Percentiles rank a stretch among this genome's conserved stretches.
These are phyloP conservation scores for Talaromyces sp. DNA, from an alignment of 2,329 filamentous ascomycete genomes.

Conservation along the genomic window DNA sequence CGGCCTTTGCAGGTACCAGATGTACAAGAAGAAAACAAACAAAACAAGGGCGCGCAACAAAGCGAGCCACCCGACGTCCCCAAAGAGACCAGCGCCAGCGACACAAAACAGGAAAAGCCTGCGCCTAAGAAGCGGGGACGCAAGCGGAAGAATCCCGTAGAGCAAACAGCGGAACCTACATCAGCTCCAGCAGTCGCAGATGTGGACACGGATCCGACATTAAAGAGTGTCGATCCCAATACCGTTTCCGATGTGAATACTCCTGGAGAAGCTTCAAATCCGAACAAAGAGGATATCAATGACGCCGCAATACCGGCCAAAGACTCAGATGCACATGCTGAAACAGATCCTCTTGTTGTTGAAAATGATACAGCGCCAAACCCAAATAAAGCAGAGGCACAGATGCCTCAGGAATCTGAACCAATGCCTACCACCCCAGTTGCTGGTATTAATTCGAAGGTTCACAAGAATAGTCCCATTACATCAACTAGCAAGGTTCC, in stretches of 20 bases:
- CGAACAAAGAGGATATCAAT: neutral
- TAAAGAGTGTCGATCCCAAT: neutral
- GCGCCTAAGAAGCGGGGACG: conserved; percentile 48
- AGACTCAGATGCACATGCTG: neutral
- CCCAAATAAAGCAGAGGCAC: neutral
- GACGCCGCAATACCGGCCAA: neutral
- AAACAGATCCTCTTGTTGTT: neutral
- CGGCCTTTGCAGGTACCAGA: conserved; percentile 15
- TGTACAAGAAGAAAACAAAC: neutral
- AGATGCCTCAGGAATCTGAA: neutral
- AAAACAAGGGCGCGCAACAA: neutral
- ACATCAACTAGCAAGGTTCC: conserved; percentile 42
- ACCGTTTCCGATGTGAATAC: neutral
- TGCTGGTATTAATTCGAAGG: conserved; percentile 22
- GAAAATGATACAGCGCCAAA: neutral
- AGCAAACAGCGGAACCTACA: conserved; percentile 15
- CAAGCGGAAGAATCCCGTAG: conserved; percentile 39
- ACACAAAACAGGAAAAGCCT: conserved; percentile 4
- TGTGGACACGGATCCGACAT: neutral
- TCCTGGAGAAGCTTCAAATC: neutral
- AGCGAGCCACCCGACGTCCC: neutral
- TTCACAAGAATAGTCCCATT: conserved; percentile 46
- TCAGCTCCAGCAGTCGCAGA: neutral
- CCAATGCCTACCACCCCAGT: neutral
- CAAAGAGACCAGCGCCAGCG: neutral